phyloP scores from a whole-genome alignment of 805 yeast genomes.

The Candida insectorum region DNA sequence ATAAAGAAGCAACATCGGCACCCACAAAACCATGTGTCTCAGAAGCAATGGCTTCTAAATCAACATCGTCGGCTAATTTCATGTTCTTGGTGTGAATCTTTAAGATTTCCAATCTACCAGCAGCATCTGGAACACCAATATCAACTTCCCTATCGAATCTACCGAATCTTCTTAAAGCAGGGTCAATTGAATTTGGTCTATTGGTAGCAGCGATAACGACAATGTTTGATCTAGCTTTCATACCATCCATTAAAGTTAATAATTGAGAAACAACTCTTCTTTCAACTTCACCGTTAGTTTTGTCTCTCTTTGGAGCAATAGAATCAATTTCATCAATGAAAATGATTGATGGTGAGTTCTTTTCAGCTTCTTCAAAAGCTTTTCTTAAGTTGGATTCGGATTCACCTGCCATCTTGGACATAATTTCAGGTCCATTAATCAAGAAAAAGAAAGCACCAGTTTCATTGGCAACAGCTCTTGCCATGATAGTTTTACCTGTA shows the following conservation, averaged over 20 bases:
- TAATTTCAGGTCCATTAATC: constrained; percentile 98
- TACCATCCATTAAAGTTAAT: constrained; percentile 98
- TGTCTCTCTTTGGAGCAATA: constrained; percentile 99
- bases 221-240: constrained; percentile 98
- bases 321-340: constrained; percentile 99
- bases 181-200: constrained; percentile 83
- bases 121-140: constrained; percentile 94
- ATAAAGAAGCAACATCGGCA: constrained; percentile 95
- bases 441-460: constrained; percentile 98
- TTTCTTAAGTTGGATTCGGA: constrained; percentile 95
- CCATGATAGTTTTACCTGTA: constrained; percentile 99
- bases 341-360: constrained; percentile 95
- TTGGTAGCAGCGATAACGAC: constrained; percentile 98
- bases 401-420: constrained; percentile 99
- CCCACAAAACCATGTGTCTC: constrained; percentile 99
- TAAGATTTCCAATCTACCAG: constrained; percentile 94
- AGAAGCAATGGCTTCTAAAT: constrained; percentile 89
- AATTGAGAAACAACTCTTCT: constrained; percentile 98
- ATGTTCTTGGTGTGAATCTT: constrained; percentile 98
- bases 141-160: constrained; percentile 85
- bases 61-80: constrained; percentile 94
- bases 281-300: constrained; percentile 99
- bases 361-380: constrained; percentile 99
- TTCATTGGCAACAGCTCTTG: constrained; percentile 99
- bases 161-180: constrained; percentile 82